Percentiles rank a stretch among this genome's conserved stretches.
Conservation (phyloP, 305 asterid species). For the Solanum hybrid region DNA sequence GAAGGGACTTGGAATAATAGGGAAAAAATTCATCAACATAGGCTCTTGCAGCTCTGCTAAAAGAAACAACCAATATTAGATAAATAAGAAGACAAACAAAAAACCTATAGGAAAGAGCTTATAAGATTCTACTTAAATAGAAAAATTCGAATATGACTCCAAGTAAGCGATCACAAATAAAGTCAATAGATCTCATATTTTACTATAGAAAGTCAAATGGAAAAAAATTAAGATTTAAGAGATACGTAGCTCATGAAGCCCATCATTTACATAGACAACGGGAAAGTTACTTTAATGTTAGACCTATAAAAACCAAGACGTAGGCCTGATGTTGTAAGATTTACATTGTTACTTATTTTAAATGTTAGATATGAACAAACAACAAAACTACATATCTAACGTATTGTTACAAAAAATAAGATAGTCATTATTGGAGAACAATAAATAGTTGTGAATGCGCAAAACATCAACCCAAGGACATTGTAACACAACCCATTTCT, state of each 20-base stretch:
- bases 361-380: not conserved
- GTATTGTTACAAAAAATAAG: not conserved
- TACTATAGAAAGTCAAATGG: not conserved
- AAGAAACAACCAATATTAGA: not conserved
- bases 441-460: not conserved
- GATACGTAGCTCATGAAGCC: not conserved
- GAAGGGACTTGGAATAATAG: constrained; percentile 22
- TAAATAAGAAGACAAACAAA: not conserved
- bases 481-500: not conserved
- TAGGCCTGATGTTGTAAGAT: not conserved
- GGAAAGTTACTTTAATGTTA: not conserved
- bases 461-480: not conserved
- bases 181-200: not conserved
- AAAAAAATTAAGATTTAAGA: not conserved
- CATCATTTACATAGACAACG: not conserved
- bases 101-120: not conserved
- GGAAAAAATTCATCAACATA: not conserved
- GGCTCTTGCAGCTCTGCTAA: constrained; percentile 35
- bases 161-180: not conserved
- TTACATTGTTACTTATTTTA: not conserved
- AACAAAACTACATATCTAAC: not conserved
- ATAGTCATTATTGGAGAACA: not conserved
- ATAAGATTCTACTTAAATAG: not conserved
- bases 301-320: not conserved
- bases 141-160: not conserved